phyloP scores from a whole-genome alignment of 441 rosid genomes.

The Arabidopsis lyrata region DNA sequence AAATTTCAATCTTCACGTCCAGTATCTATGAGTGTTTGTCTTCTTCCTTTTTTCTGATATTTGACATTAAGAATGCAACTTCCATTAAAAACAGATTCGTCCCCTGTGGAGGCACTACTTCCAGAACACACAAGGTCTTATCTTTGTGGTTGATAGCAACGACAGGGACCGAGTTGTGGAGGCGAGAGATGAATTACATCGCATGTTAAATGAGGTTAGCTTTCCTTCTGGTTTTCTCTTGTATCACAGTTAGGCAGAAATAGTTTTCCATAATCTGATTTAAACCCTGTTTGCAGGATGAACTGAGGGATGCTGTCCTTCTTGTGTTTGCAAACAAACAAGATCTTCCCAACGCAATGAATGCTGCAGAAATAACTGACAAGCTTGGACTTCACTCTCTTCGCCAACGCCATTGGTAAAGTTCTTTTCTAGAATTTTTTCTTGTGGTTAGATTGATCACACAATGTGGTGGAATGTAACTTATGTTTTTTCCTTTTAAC shows the following conservation, averaged over 20 bases:
- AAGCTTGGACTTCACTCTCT: slow-evolving; percentile 85
- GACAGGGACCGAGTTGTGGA: slow-evolving; percentile 55
- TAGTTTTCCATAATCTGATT: neutral
- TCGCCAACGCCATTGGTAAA: slow-evolving; percentile 82
- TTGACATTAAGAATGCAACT: slow-evolving; percentile 3
- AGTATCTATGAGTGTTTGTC: neutral
- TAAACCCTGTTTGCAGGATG: slow-evolving; percentile 55
- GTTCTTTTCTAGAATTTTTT: neutral
- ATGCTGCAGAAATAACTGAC: slow-evolving; percentile 79
- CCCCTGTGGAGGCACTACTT: slow-evolving; percentile 56
- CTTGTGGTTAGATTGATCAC: slow-evolving; percentile 10
- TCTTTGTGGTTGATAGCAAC: slow-evolving; percentile 53
- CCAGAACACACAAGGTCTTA: slow-evolving; percentile 56
- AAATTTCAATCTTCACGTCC: neutral
- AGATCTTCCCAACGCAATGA: slow-evolving; percentile 91
- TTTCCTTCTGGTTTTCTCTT: slow-evolving; percentile 12
- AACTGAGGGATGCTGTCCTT: slow-evolving; percentile 78
- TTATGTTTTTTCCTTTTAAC: neutral
- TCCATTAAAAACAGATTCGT: slow-evolving; percentile 44
- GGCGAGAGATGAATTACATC: slow-evolving; percentile 50
- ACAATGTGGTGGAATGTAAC: slow-evolving; percentile 1
- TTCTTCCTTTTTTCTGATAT: neutral
- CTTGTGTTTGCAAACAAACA: slow-evolving; percentile 89
- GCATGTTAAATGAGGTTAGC: slow-evolving; percentile 51
- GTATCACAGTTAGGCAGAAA: slow-evolving; percentile 15